These are phyloP conservation scores for Arthrobotrys sinensis DNA, from an alignment of 2,329 filamentous ascomycete genomes.

Conservation along the genomic window DNA sequence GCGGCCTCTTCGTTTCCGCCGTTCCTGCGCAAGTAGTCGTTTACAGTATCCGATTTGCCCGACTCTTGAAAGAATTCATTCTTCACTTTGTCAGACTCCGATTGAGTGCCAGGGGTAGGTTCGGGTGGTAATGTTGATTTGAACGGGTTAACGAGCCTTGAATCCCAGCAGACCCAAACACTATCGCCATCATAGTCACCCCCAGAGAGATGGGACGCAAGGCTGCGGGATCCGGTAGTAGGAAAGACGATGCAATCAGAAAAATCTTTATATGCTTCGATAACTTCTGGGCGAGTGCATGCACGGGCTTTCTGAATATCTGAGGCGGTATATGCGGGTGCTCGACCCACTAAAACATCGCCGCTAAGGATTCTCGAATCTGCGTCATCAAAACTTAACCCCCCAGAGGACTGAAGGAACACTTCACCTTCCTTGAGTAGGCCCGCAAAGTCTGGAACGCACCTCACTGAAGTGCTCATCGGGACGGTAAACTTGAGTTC, in stretches of 20 bases:
- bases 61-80: background rate
- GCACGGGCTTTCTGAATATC: slow-evolving; percentile 78
- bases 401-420: slow-evolving; percentile 76
- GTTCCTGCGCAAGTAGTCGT: background rate
- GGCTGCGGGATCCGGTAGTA: slow-evolving; percentile 73
- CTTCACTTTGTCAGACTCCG: background rate
- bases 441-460: slow-evolving; percentile 78
- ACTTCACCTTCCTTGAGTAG: slow-evolving; percentile 77
- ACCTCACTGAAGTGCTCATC: slow-evolving; percentile 75
- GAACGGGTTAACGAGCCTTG: slow-evolving; percentile 76
- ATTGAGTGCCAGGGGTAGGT: background rate
- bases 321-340: slow-evolving; percentile 78
- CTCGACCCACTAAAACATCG: slow-evolving; percentile 78
- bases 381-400: slow-evolving; percentile 16
- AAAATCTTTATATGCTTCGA: background rate
- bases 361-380: slow-evolving; percentile 69
- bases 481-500: slow-evolving; percentile 58
- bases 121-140: background rate
- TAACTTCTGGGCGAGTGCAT: slow-evolving; percentile 67
- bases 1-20: background rate
- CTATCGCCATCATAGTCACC: slow-evolving; percentile 85
- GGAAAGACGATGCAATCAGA: slow-evolving; percentile 83
- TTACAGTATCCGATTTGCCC: background rate
- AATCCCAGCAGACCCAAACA: slow-evolving; percentile 82
- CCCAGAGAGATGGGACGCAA: slow-evolving; percentile 80